Percentiles rank a stretch among this genome's conserved stretches.
phyloP scores from a whole-genome alignment of 1,284 basidiomycete genomes.

The Ustilago lituana region DNA sequence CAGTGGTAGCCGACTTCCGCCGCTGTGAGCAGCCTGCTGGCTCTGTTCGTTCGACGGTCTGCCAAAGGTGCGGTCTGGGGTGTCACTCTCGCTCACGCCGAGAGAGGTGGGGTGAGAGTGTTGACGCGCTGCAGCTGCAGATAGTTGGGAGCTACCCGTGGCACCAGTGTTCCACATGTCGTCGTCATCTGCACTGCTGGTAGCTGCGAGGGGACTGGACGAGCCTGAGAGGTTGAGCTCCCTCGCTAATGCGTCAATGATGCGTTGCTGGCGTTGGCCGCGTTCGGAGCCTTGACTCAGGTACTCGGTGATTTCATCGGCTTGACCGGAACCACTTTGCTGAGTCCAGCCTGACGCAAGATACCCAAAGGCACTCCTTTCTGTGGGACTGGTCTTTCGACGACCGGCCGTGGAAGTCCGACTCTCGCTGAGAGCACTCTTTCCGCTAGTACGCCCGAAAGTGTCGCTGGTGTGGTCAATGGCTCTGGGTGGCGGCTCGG shows the following conservation, averaged over 20 bases:
- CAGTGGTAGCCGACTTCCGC: slow-evolving; percentile 6
- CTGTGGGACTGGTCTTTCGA: slow-evolving; percentile 29
- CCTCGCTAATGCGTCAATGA: slow-evolving; percentile 20
- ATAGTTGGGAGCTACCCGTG: neutral
- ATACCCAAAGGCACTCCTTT: slow-evolving; percentile 23
- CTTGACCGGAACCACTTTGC: slow-evolving; percentile 5
- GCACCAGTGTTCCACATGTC: slow-evolving; percentile 13
- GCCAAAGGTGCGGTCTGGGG: slow-evolving; percentile 26
- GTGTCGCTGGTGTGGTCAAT: slow-evolving; percentile 22
- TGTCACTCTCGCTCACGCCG: slow-evolving; percentile 4
- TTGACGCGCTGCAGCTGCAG: neutral
- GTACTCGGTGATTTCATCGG: slow-evolving; percentile 17
- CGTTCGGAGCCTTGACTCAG: slow-evolving; percentile 8
- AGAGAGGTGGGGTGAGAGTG: slow-evolving; percentile 3
- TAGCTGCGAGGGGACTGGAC: slow-evolving; percentile 4
- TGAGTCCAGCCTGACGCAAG: slow-evolving; percentile 15
- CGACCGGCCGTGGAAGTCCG: slow-evolving; percentile 4
- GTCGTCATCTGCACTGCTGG: slow-evolving; percentile 1
- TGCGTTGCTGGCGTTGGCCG: slow-evolving; percentile 8
- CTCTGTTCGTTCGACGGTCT: slow-evolving; percentile 10
- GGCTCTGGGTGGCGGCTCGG: neutral
- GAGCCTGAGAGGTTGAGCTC: slow-evolving; percentile 14
- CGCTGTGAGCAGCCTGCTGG: slow-evolving; percentile 3
- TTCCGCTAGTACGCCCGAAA: slow-evolving; percentile 21
- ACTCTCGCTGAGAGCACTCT: slow-evolving; percentile 13